phyloP scores from a whole-genome alignment of 495 filamentous ascomycete species.

The Halenospora varia region DNA sequence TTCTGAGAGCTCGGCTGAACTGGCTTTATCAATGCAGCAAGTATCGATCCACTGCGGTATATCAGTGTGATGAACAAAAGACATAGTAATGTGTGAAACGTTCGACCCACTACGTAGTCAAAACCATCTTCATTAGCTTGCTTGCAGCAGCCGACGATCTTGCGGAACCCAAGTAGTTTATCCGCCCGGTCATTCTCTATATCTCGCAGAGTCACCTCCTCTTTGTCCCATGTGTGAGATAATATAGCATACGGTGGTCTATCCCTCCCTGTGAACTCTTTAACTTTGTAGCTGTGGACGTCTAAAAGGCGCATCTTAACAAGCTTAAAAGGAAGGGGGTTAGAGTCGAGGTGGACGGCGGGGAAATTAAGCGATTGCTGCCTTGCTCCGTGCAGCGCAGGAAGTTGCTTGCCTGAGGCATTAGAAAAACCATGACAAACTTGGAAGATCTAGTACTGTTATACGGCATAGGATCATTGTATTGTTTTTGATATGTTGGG shows the following conservation, averaged over 20 bases:
- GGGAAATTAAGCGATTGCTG: no score
- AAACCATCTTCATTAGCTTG: conserved; percentile 16
- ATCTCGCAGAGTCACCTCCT: conserved; percentile 26
- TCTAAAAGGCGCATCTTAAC: background rate
- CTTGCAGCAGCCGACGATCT: conserved; percentile 15
- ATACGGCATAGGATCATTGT: no score
- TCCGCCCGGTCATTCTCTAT: background rate
- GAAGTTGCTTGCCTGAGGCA: no score
- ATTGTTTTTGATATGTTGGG: no score
- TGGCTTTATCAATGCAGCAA: conserved; percentile 32
- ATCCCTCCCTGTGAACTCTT: background rate
- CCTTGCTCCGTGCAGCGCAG: no score
- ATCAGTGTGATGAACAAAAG: no score
- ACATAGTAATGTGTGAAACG: no score
- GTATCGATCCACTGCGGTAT: conserved; percentile 46
- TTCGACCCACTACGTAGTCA: conserved; percentile 26
- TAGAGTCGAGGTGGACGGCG: no score
- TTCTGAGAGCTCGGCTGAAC: conserved; percentile 32
- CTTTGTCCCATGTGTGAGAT: conserved; percentile 26
- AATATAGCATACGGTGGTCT: conserved; percentile 26
- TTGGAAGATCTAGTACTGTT: no score
- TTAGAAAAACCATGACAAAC: no score
- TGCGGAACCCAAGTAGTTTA: background rate
- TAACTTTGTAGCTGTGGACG: background rate
- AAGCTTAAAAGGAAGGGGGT: no score